Percentiles rank a stretch among this genome's conserved stretches.
Conservation (phyloP, 345 rosid species). For the Clausena lansium region DNA sequence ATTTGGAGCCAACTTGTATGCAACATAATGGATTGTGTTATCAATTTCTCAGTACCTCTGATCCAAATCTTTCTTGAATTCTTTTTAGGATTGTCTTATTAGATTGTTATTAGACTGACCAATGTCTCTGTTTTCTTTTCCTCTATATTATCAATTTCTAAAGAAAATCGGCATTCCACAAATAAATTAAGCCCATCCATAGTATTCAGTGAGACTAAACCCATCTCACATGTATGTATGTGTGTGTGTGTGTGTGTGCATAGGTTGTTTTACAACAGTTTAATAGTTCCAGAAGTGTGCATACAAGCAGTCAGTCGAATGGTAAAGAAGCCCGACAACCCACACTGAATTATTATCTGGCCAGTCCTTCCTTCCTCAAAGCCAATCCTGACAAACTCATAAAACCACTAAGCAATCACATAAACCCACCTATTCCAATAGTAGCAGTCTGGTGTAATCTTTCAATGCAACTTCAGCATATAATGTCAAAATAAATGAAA, state of each 20-base stretch:
- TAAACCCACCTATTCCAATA: neutral
- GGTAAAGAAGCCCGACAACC: neutral
- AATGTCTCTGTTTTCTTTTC: neutral
- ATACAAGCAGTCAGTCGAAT: neutral
- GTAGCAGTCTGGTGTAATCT: neutral
- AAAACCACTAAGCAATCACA: neutral
- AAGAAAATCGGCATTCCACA: too few species aligned
- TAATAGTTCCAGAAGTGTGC: neutral
- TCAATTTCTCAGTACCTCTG: neutral
- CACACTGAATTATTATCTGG: neutral
- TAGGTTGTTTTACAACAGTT: neutral
- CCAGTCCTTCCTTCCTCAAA: neutral
- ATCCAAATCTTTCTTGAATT: neutral
- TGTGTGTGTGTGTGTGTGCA: fast-evolving
- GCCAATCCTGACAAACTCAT: slow-evolving; percentile 12
- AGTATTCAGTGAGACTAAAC: neutral
- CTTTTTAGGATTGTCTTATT: neutral
- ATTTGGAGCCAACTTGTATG: neutral
- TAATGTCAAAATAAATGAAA: neutral
- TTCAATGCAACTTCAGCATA: neutral
- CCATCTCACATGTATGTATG: too few species aligned
- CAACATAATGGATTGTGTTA: neutral
- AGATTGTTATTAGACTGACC: neutral
- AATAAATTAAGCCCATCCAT: neutral
- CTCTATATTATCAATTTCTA: neutral